Percentiles rank a stretch among this genome's conserved stretches.
phyloP scores from a whole-genome alignment of 495 filamentous ascomycete genomes.

The Cairneyella variabilis region DNA sequence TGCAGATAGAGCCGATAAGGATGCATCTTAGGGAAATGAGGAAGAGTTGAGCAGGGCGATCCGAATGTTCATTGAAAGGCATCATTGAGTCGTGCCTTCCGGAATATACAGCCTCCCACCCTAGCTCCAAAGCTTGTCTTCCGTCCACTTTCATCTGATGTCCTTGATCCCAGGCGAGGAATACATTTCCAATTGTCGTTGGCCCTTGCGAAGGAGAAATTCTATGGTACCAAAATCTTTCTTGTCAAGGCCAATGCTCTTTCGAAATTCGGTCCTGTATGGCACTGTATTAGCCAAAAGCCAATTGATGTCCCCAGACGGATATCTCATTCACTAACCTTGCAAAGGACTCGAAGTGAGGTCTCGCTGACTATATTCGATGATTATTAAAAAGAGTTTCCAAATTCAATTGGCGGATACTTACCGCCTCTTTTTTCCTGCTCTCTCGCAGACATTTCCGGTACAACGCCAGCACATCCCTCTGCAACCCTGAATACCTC shows the following conservation, averaged over 20 bases:
- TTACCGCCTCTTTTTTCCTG: slow-evolving; percentile 55
- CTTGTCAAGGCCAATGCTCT: slow-evolving; percentile 66
- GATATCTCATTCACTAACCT: slow-evolving; percentile 35
- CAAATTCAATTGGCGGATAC: not conserved
- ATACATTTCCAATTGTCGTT: slow-evolving; percentile 82
- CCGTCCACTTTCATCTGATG: slow-evolving; percentile 51
- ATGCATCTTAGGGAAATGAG: slow-evolving; percentile 16
- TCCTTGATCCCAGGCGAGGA: slow-evolving; percentile 79
- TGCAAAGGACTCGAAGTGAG: slow-evolving; percentile 52
- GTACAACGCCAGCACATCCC: slow-evolving; percentile 82
- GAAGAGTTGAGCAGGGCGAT: not conserved
- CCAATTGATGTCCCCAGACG: not conserved
- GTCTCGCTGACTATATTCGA: slow-evolving; percentile 33
- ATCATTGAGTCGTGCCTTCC: not conserved
- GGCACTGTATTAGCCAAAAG: not conserved
- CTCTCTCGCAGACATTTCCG: slow-evolving; percentile 77
- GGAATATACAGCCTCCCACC: not conserved
- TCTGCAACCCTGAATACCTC: slow-evolving; percentile 79
- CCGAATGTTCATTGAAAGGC: not conserved
- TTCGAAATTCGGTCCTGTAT: slow-evolving; percentile 70
- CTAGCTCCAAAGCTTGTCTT: not conserved
- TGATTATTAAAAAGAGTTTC: slow-evolving; percentile 15
- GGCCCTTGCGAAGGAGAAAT: slow-evolving; percentile 80
- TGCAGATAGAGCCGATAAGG: not conserved
- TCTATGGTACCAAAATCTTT: slow-evolving; percentile 89